These are phyloP conservation scores for Stephanodiscus triporus DNA, from an alignment of 108 stramenopile genomes.

Conservation along the genomic window DNA sequence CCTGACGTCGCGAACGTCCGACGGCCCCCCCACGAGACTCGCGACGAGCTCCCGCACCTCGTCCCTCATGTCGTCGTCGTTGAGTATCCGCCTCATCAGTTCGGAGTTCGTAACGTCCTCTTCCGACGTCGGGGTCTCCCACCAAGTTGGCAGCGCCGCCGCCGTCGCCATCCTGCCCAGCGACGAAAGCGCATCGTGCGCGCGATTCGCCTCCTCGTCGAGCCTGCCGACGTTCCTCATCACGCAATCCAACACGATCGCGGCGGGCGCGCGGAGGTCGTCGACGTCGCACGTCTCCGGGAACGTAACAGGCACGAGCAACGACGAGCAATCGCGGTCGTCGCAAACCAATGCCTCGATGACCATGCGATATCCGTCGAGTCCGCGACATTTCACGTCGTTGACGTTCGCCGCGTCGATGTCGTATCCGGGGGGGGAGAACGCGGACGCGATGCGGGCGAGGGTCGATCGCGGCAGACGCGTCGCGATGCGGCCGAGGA, in stretches of 20 bases:
- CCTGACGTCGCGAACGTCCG: neutral
- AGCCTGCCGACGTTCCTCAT: neutral
- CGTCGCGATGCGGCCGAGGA: neutral
- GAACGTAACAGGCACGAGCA: slow-evolving; percentile 30
- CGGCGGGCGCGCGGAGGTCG: slow-evolving; percentile 4
- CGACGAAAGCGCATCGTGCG: slow-evolving; percentile 2
- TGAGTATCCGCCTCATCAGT: slow-evolving; percentile 16
- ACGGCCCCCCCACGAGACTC: neutral
- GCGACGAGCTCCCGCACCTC: slow-evolving; percentile 7
- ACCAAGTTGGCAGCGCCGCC: slow-evolving; percentile 18
- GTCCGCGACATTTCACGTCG: slow-evolving; percentile 10
- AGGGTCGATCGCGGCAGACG: slow-evolving; percentile 3
- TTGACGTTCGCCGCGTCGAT: slow-evolving; percentile 17
- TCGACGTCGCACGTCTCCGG: slow-evolving; percentile 16
- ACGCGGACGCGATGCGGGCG: slow-evolving; percentile 27
- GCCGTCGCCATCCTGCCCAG: slow-evolving; percentile 2
- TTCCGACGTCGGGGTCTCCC: slow-evolving; percentile 9
- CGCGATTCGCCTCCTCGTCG: slow-evolving; percentile 12
- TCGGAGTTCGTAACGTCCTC: slow-evolving; percentile 16
- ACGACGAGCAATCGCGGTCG: slow-evolving; percentile 20
- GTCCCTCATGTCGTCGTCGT: slow-evolving; percentile 18
- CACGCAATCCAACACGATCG: slow-evolving; percentile 10
- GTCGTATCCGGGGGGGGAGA: slow-evolving; percentile 15
- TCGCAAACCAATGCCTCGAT: slow-evolving; percentile 36
- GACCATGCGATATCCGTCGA: slow-evolving; percentile 17